Conservation (phyloP, 2,329 filamentous ascomycete genomes). For the Cladorrhinum sp. region DNA sequence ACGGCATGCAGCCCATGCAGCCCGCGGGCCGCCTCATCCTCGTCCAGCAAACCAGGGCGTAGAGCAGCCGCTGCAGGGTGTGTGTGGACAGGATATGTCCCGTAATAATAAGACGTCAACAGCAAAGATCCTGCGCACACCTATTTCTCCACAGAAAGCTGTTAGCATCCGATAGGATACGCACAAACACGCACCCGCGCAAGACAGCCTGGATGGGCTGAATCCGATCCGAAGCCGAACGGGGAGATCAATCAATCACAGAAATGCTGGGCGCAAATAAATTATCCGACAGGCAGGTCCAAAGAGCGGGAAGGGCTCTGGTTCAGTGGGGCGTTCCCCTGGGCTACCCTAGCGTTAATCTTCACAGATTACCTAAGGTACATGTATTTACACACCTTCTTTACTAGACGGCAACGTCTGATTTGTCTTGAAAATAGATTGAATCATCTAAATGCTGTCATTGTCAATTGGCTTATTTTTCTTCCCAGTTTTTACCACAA, state of each 20-base stretch:
- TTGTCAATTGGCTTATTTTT: not conserved
- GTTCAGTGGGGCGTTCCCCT: conserved; percentile 1
- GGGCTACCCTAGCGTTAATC: not conserved
- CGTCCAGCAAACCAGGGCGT: conserved; percentile 5
- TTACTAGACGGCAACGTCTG: too few species aligned
- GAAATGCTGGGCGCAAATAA: conserved; percentile 7
- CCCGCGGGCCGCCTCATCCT: conserved; percentile 1
- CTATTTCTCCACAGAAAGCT: not conserved
- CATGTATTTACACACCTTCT: not conserved
- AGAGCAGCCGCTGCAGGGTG: not conserved
- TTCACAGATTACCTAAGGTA: not conserved
- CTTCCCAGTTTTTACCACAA: not conserved
- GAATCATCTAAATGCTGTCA: not conserved
- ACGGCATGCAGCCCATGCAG: not conserved
- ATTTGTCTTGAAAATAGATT: conserved; percentile 21
- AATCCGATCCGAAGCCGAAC: conserved; percentile 15
- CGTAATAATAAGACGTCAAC: not conserved
- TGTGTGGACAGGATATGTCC: too few species aligned
- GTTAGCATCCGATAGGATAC: conserved; percentile 3
- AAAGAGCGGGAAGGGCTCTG: conserved; percentile 19
- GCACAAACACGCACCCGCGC: too few species aligned
- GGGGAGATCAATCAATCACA: conserved; percentile 10
- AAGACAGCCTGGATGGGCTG: conserved; percentile 16
- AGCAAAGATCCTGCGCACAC: conserved; percentile 3
- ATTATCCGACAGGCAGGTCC: conserved; percentile 15